Percentiles rank a stretch among this genome's conserved stretches.
These are phyloP conservation scores for Phytopythium litorale DNA, from an alignment of 352 stramenopile genomes.

Conservation along the genomic window DNA sequence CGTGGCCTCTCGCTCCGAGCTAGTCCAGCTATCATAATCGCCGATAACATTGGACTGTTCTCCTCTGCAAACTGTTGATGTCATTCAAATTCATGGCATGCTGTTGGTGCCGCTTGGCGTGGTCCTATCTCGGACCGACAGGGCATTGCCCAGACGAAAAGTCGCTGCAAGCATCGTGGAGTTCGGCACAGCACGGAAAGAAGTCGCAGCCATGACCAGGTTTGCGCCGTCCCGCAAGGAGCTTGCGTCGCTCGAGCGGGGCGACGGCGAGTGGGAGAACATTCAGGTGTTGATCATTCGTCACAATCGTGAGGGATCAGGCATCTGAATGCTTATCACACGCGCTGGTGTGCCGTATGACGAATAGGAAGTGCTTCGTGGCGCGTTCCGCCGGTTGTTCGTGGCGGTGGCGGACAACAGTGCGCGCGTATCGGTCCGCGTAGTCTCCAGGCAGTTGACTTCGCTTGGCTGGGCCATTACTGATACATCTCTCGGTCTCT, in stretches of 20 bases:
- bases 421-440: slow-evolving; percentile 15
- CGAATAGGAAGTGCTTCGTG: slow-evolving; percentile 43
- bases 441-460: neutral
- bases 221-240: slow-evolving; percentile 13
- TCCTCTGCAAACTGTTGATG: no score
- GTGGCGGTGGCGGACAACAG: slow-evolving; percentile 14
- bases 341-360: neutral
- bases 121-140: no score
- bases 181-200: no score
- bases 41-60: no score
- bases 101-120: no score
- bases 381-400: slow-evolving; percentile 38
- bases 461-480: neutral
- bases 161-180: no score
- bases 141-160: no score
- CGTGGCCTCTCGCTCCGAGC: no score
- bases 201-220: neutral
- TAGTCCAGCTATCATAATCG: no score
- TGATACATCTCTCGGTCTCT: neutral
- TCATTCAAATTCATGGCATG: neutral
- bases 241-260: slow-evolving; percentile 31
- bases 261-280: slow-evolving; percentile 61
- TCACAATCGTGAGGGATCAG: no score
- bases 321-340: no score
- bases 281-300: slow-evolving; percentile 34